Base-by-base conservation (phyloP, 306 rosid species). In the Albizia julibrissin region DNA sequence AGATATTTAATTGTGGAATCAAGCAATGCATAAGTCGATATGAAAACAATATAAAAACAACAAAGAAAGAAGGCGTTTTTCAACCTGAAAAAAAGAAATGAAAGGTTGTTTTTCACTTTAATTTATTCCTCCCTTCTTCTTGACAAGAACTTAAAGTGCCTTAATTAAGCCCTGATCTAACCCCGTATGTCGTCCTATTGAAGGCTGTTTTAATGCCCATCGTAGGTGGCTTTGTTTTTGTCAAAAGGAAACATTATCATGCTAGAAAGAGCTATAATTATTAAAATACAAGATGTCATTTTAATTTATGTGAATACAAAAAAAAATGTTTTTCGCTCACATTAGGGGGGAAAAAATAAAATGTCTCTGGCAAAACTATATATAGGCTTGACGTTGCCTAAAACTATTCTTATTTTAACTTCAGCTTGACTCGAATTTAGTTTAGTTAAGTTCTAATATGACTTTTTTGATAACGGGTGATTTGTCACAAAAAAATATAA, bases 61-160 rank as follows among this genome's bases (percentile, higher is more conserved):
- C 1, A 50, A 50, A 50, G 5, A 84, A 83, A 74, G 74, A 84
- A 87, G 44, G 76, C 68, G 85, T 21, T 31, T 72, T 73, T 84
- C 80, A 58, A 67, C 33, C 76, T 56, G 61, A 34, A 80, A 72
- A 80, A 72, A 69, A 39, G 4, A 42, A 69, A 40, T 3, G 33
- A 76, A 76, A 77, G 59, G 24, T 56, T 77, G 37, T 67, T n/a
- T 69, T 75, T 81, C 84, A 81, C 89, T 87, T 87, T n/a, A n/a
- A n/a, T n/a, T n/a, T 87, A 87, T 87, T 87, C 89, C 34, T 84
- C 82, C 84, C 82, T 87, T 84, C 44, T 49, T 73, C 84, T 78
- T 81, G 76, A 80, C 81, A 84, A 58, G 39, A 86, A 69, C 81
- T 8, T 18, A 29, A 64, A 58, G 39, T 74, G 65, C 54, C 79